phyloP scores from a whole-genome alignment of 2,329 filamentous ascomycete species.

The Neospermospora avenae region DNA sequence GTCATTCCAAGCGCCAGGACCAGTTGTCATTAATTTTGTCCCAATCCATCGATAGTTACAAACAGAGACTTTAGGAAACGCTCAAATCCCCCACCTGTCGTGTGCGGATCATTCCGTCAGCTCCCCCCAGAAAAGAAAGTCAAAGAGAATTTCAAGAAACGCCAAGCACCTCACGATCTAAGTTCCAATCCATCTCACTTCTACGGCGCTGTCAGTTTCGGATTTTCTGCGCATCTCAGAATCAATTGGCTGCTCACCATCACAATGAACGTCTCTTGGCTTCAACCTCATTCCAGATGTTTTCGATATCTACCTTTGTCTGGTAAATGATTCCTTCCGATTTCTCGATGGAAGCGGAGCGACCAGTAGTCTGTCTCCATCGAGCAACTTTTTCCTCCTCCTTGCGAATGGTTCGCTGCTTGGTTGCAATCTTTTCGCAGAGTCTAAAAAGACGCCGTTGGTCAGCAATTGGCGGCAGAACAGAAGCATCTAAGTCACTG shows the following conservation, averaged over 20 bases:
- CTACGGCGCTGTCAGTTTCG: constrained; percentile 1
- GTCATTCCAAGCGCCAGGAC: constrained; percentile 22
- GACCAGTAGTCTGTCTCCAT: constrained; percentile 50
- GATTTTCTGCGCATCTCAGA: background rate
- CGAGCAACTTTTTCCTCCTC: constrained; percentile 72
- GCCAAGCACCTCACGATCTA: background rate
- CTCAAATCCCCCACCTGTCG: background rate
- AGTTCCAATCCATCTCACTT: background rate
- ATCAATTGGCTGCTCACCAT: constrained; percentile 8
- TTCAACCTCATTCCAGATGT: constrained; percentile 36
- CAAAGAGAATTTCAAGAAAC: background rate
- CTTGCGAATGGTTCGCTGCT: constrained; percentile 70
- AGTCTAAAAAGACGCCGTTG: constrained; percentile 38
- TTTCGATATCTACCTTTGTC: constrained; percentile 57
- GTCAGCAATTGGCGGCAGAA: background rate
- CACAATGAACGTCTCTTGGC: constrained; percentile 8
- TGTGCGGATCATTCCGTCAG: background rate
- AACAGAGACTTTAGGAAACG: background rate
- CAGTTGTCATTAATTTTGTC: constrained; percentile 18
- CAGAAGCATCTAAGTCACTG: background rate
- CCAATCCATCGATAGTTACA: background rate
- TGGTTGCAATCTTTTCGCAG: constrained; percentile 87
- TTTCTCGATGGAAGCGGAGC: constrained; percentile 17
- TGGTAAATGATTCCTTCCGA: constrained; percentile 60
- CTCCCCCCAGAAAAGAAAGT: background rate